Conservation (phyloP, 352 stramenopile species). For the Globisporangium splendens region DNA sequence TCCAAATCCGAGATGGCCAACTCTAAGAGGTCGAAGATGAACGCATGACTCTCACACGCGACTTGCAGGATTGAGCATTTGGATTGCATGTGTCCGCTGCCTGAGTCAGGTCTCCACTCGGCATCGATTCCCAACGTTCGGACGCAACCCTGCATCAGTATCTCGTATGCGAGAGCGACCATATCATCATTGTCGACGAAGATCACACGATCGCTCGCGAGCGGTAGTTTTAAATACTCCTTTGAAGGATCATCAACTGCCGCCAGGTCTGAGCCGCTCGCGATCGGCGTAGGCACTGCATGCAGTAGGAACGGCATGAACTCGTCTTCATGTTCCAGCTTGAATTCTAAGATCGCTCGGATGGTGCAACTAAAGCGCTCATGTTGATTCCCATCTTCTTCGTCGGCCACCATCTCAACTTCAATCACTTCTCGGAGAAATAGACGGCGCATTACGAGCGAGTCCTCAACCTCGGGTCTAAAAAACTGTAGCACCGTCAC, state of each 20-base stretch:
- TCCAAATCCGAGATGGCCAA: slow-evolving; percentile 57
- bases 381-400: slow-evolving; percentile 17
- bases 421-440: slow-evolving; percentile 74
- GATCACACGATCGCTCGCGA: slow-evolving; percentile 38
- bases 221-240: slow-evolving; percentile 45
- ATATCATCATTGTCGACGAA: slow-evolving; percentile 60
- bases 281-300: slow-evolving; percentile 12
- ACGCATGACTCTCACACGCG: slow-evolving; percentile 58
- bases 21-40: slow-evolving; percentile 64
- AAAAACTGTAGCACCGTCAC: slow-evolving; percentile 58
- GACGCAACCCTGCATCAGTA: slow-evolving; percentile 40
- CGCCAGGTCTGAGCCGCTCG: slow-evolving; percentile 2
- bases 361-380: slow-evolving; percentile 29
- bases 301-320: slow-evolving; percentile 62
- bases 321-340: slow-evolving; percentile 59
- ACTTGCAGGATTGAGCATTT: slow-evolving; percentile 68
- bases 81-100: slow-evolving; percentile 33
- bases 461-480: slow-evolving; percentile 46
- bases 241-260: slow-evolving; percentile 17
- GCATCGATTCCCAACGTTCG: slow-evolving; percentile 53
- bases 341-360: slow-evolving; percentile 57
- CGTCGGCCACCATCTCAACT: slow-evolving; percentile 35
- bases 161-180: slow-evolving; percentile 39
- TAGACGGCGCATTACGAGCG: slow-evolving; percentile 41
- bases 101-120: slow-evolving; percentile 59